Conservation (phyloP, 305 asterid species). For the Stenogyne calaminthoides region DNA sequence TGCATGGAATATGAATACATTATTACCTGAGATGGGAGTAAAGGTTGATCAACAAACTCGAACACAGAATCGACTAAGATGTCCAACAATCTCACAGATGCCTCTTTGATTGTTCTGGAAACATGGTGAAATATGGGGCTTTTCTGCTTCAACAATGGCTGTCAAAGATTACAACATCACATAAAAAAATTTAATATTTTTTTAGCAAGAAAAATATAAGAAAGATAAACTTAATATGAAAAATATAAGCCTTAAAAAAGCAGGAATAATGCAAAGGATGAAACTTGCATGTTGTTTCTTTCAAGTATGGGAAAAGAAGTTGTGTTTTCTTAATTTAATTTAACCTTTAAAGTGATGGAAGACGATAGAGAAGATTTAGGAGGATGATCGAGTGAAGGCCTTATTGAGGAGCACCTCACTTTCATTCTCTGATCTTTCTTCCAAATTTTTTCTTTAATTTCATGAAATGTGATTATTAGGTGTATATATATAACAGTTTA, state of each 20-base stretch:
- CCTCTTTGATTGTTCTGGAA: constrained; percentile 31
- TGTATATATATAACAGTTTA: neutral
- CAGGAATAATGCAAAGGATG: neutral
- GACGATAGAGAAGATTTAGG: neutral
- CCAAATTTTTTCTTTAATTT: neutral
- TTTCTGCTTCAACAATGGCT: constrained; percentile 31
- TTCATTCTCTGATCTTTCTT: constrained; percentile 7
- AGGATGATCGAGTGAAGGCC: constrained; percentile 9
- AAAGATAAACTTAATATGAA: no score
- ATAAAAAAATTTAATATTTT: no score
- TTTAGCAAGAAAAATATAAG: no score
- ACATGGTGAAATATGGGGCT: neutral
- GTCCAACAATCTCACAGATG: constrained; percentile 38
- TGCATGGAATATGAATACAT: neutral
- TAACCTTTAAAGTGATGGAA: constrained; percentile 35
- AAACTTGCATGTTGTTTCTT: neutral
- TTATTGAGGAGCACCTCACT: constrained; percentile 34
- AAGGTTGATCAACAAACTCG: constrained; percentile 50
- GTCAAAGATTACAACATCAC: constrained; percentile 17
- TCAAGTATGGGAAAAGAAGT: neutral
- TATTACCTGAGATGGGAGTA: constrained; percentile 56
- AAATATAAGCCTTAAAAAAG: no score
- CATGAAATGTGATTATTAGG: neutral
- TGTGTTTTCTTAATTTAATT: neutral
- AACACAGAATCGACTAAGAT: constrained; percentile 45